Base-by-base conservation (phyloP, 495 filamentous ascomycete species). In the Aspergillus asperescens region DNA sequence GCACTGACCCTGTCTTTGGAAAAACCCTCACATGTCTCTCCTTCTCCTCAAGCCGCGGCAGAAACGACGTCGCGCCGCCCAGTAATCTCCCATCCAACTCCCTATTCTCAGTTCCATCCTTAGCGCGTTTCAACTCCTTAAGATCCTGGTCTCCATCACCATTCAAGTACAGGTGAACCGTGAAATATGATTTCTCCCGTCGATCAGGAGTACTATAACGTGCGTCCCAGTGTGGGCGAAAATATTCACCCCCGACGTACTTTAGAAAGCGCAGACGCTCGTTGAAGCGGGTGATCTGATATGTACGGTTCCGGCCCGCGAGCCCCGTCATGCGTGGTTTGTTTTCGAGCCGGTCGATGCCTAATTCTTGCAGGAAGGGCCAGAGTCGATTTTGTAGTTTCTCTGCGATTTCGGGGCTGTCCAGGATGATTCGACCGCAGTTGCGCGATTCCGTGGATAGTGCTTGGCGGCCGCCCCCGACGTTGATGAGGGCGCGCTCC, bases 111-210 rank as follows among this genome's bases (percentile, higher is more conserved):
- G 15, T 18, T 40, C 19, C 8, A 13, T 48, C n/a, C 29, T 25
- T 56, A 48, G 65, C 62, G 13, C 55, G 48, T 43, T 32, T 7
- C 46, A 74, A 45, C 40, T 70, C 66, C 20, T 57, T 35, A 35
- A 68, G 35, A 64, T 75, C 65, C 55, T 75, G 76, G 38, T 71
- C 70, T n/a, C 67, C 73, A 1, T 72, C 69, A 34, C 83, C 76
- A 62, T 87, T 90, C 44, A 96, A 76, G 65, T 95, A 96, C 13
- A 95, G 66, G 52, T 96, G 91, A 22, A 95, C 67, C 0, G 91
- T 95, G 58, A 83, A 85, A 47, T 82, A 77, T 3, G 88, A 88
- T 18, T 54, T 64, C 62, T 89, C 79, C 37, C 62, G 64, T 16
- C 72, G 61, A 55, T 85, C 78, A 1, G 79, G 75, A 8, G 84